These are phyloP conservation scores for Lactarius hatsudake DNA, from an alignment of 768 basidiomycete species.

Conservation along the genomic window DNA sequence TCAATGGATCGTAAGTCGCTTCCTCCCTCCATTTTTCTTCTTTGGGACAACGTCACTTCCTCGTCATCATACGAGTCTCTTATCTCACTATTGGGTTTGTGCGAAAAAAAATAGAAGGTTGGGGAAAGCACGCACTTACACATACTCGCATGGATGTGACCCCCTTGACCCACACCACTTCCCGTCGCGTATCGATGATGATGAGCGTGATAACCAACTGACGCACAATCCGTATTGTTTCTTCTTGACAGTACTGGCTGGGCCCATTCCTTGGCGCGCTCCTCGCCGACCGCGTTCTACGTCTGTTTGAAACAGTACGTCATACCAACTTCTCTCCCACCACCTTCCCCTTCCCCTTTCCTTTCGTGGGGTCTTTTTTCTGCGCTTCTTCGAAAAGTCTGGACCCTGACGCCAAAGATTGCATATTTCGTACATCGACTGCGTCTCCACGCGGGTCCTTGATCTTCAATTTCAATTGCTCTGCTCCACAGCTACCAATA, in stretches of 20 bases:
- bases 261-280: conserved; percentile 68
- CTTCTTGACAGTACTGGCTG: conserved; percentile 55
- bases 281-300: conserved; percentile 57
- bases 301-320: conserved; percentile 51
- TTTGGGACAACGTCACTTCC: background rate
- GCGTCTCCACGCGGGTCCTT: background rate
- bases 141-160: background rate
- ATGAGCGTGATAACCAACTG: conserved; percentile 15
- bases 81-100: background rate
- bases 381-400: background rate
- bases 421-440: background rate
- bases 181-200: conserved; percentile 7
- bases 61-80: background rate
- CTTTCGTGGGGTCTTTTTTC: background rate
- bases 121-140: background rate
- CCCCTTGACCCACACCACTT: conserved; percentile 10
- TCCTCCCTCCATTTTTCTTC: background rate
- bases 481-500: conserved; percentile 42
- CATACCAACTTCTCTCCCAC: background rate
- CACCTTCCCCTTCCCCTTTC: background rate
- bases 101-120: background rate
- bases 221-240: background rate
- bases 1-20: conserved; percentile 62
- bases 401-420: conserved; percentile 12
- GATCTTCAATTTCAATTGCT: background rate